These are phyloP conservation scores for Senecio squalidus DNA, from an alignment of 140 eudicot species.

Conservation along the genomic window DNA sequence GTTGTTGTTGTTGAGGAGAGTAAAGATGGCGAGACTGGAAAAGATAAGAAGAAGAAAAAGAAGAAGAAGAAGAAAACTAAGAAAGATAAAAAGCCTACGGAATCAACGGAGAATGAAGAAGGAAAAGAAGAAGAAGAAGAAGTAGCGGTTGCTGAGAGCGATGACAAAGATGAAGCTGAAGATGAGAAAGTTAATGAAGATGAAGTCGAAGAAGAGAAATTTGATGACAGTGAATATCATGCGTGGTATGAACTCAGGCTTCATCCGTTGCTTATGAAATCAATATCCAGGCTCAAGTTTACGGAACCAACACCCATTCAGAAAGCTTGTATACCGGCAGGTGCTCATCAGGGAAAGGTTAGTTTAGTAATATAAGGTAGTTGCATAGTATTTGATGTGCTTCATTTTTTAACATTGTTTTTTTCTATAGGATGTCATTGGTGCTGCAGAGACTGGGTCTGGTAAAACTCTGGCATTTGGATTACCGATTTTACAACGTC, in stretches of 20 bases:
- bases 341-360: conserved; percentile 99
- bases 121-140: no score
- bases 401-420: neutral
- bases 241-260: conserved; percentile 96
- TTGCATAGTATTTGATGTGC: neutral
- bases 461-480: conserved; percentile 99
- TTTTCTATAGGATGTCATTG: conserved; percentile 74
- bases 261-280: conserved; percentile 80
- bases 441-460: conserved; percentile 98
- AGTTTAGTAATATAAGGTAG: neutral
- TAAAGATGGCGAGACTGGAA: conserved; percentile 23
- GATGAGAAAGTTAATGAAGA: neutral
- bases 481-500: conserved; percentile 89
- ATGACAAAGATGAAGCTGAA: conserved; percentile 13
- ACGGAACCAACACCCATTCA: conserved; percentile 92
- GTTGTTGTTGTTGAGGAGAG: conserved; percentile 30
- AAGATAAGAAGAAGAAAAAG: conserved; percentile 37
- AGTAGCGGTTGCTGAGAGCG: conserved; percentile 23
- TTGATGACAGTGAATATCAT: conserved; percentile 75
- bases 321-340: conserved; percentile 92
- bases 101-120: conserved; percentile 1
- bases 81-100: conserved; percentile 30
- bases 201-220: conserved; percentile 34
- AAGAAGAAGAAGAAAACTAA: conserved; percentile 38
- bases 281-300: conserved; percentile 71